Percentiles rank a stretch among this genome's conserved stretches.
These are phyloP conservation scores for Tothia fuscella DNA, from an alignment of 2,329 filamentous ascomycete genomes.

Conservation along the genomic window DNA sequence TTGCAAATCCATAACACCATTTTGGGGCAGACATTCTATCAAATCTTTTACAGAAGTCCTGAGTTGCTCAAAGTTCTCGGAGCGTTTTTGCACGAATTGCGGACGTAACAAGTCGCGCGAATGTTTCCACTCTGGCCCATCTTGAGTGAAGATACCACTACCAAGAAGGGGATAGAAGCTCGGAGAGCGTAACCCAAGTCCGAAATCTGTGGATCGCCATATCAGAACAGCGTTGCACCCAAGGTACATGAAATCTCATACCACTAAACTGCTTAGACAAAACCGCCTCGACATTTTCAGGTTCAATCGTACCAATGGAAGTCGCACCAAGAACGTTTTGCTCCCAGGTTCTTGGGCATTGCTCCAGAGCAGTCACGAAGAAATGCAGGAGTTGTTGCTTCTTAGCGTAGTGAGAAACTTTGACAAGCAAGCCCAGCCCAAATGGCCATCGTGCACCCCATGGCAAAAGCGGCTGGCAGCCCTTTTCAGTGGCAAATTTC, in stretches of 20 bases:
- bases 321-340: neutral
- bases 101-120: neutral
- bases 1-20: neutral
- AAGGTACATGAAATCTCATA: neutral
- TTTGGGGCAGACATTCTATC: neutral
- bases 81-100: neutral
- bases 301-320: neutral
- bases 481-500: neutral
- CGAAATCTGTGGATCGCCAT: neutral
- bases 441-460: neutral
- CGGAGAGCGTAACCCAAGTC: neutral
- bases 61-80: neutral
- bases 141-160: slow-evolving; percentile 6
- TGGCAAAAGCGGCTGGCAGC: neutral
- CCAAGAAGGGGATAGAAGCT: neutral
- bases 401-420: neutral
- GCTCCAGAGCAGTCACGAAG: neutral
- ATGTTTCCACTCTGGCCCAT: slow-evolving; percentile 3
- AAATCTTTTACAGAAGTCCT: neutral
- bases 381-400: neutral
- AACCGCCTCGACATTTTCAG: neutral
- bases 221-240: neutral
- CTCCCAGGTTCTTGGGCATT: neutral
- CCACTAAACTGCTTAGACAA: neutral
- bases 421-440: neutral